Conservation (phyloP, 495 filamentous ascomycete genomes). For the Trichoderma asperelloides region DNA sequence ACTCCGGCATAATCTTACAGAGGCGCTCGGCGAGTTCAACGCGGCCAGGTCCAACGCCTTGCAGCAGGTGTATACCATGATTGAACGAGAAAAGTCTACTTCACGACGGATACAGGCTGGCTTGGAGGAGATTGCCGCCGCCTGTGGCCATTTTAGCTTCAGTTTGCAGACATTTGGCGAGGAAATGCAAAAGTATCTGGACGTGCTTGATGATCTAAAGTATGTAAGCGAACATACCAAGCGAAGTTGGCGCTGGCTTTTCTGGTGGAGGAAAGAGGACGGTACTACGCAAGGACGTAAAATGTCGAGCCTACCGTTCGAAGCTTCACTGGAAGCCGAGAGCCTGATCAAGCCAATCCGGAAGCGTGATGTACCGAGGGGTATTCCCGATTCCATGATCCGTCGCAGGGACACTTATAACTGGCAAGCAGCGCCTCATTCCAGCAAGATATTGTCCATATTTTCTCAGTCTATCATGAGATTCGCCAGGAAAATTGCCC, state of each 20-base stretch:
- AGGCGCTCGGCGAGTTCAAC: slow-evolving; percentile 71
- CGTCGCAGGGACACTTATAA: slow-evolving; percentile 32
- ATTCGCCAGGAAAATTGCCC: slow-evolving; percentile 30
- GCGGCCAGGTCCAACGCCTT: slow-evolving; percentile 65
- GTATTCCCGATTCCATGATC: slow-evolving; percentile 37
- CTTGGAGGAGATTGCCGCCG: slow-evolving; percentile 91
- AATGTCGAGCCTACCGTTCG: slow-evolving; percentile 38
- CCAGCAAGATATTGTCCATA: slow-evolving; percentile 25
- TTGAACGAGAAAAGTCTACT: slow-evolving; percentile 55
- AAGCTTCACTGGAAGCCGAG: slow-evolving; percentile 28
- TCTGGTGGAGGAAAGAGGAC: slow-evolving; percentile 55
- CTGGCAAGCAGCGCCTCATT: slow-evolving; percentile 30
- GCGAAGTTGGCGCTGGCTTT: slow-evolving; percentile 79
- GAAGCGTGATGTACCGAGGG: slow-evolving; percentile 38
- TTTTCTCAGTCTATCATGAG: slow-evolving; percentile 31
- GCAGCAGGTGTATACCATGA: slow-evolving; percentile 64
- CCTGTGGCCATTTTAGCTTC: slow-evolving; percentile 90
- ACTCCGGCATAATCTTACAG: slow-evolving; percentile 65
- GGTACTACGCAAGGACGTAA: slow-evolving; percentile 21
- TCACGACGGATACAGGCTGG: slow-evolving; percentile 72
- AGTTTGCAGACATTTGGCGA: slow-evolving; percentile 83
- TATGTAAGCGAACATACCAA: slow-evolving; percentile 49
- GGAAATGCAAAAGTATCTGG: slow-evolving; percentile 71
- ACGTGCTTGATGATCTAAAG: slow-evolving; percentile 80
- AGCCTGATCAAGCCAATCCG: slow-evolving; percentile 27